Evolutionary conservation across 1,284 basidiomycete species (phyloP).

Genomic region (Gomphus bonarii): DNA sequence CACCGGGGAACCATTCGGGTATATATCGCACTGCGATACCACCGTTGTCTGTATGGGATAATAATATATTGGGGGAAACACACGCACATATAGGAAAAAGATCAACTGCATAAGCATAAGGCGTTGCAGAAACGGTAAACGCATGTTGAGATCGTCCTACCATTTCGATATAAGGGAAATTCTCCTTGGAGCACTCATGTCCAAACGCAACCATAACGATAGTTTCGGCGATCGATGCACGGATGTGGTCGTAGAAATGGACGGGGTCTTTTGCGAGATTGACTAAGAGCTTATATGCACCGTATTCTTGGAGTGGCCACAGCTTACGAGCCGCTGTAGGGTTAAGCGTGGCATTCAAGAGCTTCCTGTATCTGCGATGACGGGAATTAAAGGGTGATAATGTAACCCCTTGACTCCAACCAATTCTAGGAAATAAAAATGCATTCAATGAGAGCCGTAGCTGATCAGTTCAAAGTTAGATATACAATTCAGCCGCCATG

Average conservation of each 20-base stretch:
- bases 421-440: neutral
- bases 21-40: neutral
- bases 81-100: slow-evolving; percentile 4
- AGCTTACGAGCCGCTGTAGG: slow-evolving; percentile 24
- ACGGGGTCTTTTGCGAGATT: slow-evolving; percentile 28
- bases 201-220: neutral
- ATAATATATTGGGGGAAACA: neutral
- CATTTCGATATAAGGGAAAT: neutral
- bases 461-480: neutral
- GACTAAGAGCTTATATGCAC: slow-evolving; percentile 26
- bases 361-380: slow-evolving; percentile 28
- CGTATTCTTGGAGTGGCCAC: slow-evolving; percentile 25
- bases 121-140: neutral
- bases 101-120: neutral
- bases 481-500: neutral
- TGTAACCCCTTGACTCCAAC: neutral
- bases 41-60: neutral
- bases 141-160: neutral
- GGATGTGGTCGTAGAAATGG: slow-evolving; percentile 21
- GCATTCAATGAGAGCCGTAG: neutral
- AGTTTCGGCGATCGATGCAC: neutral
- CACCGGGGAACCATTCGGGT: slow-evolving; percentile 9
- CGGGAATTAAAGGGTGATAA: slow-evolving; percentile 11
- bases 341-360: slow-evolving; percentile 27
- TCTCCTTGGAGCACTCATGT: neutral